Base-by-base conservation (phyloP, 345 rosid genomes). In the Melaleuca alternifolia region DNA sequence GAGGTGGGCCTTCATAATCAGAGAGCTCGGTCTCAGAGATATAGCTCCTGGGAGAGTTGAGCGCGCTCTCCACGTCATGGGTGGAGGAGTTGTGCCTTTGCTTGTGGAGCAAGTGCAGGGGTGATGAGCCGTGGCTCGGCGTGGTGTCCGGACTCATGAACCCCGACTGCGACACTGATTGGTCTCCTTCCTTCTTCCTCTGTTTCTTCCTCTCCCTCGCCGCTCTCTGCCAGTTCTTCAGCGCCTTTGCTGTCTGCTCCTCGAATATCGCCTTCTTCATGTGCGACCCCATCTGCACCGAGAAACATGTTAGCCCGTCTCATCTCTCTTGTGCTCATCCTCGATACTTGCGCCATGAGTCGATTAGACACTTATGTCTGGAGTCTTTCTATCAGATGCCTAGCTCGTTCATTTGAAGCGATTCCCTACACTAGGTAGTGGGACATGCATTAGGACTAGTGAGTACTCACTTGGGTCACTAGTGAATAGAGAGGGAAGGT, bases 201-300 rank as follows among this genome's bases (percentile, higher is more conserved):
- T 83, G 53, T 84, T 86, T 91, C 84, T 82, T 90, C 90, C 92
- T 91, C 85, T 91, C 88, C 89, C 75, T 89, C 14, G 93, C 93
- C 0, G 90, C 92, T 82, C 82, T 89, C 20, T 89, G 93, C 93
- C 93, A 91, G 51, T 90, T 91, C 88, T 62, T 90, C 51, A 90
- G 88, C 13, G 92, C 92, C 84, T 75, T 89, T 4, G 90, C 85
- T 24, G 92, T 90, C 81, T 91, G 93, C 86, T 91, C 93, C 88
- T 91, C 93, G 82, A 91, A 90, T 57, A 91, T 91, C 20, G 93
- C 92, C 88, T 90, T 89, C 91, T 91, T 91, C 93, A 91, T 90
- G 88, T 91, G 91, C 33, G 93, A 91, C 2, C 93, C 92, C 93
- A 91, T 91, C 93, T 91, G 90, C 88, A 56, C 23, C 81, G 79